Evolutionary conservation across 2,329 filamentous ascomycete genomes (phyloP), one percentile per base, ranked within the genome.

Genomic region (Sclerotinia borealis): DNA sequence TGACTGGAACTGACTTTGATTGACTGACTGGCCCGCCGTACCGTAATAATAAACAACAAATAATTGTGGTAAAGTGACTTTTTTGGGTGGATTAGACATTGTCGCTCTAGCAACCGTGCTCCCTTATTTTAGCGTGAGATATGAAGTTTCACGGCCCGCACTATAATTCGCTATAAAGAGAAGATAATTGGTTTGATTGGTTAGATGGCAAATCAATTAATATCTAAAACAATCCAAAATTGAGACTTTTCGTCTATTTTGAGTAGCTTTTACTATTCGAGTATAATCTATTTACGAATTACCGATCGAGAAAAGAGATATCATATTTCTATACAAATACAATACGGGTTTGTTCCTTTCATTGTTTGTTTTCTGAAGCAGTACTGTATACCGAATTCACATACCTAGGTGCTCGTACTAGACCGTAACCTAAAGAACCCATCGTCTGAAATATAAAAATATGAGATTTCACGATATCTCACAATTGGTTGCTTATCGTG

Each of bases 81-180:
- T 36, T 51, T 34, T 22, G 17, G 49, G 49, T 36, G 49, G 49
- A 51, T 29, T 34, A 31, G 4, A 37, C 31, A n/a, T 43, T 43
- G 56, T 59, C 43, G 56, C 56, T 59, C 56, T 39, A n/a, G 56
- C 56, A 59, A 59, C 56, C 31, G 56, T 49, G 56, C 56, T 59
- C 45, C 43, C 13, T 59, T 59, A 36, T 36, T 25, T 43, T 56
- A 36, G 34, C 34, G 29, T 29, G 13, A 51, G 48, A n/a, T n/a
- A n/a, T 51, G 48, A 51, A 37, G 31, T 25, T 36, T 36, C 49
- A 51, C 49, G 49, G 29, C 49, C 49, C 49, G 49, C 49, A 36
- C 49, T 36, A 50, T 17, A 31, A 50, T 11, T 25, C 49, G 22
- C 15, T 9, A 25, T n/a, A 51, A 51, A 37, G 17, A 11, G 17